These are phyloP conservation scores for Chenopodium album DNA, from an alignment of 148 eudicot species.

Conservation along the genomic window DNA sequence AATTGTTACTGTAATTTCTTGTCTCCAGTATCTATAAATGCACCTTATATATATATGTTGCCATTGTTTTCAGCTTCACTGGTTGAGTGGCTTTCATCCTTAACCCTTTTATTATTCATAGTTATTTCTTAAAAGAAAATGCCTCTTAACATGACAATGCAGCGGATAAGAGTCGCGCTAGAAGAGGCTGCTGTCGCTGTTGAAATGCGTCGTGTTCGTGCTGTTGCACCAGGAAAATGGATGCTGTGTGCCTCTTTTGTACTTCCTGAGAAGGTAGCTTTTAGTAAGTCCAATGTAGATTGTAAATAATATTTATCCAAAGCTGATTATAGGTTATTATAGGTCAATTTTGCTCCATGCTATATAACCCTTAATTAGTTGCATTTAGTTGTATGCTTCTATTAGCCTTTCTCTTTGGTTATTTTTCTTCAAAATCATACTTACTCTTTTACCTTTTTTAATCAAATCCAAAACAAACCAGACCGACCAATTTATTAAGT, in stretches of 20 bases:
- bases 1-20: not conserved
- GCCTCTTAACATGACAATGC: conserved; percentile 17
- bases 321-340: not conserved
- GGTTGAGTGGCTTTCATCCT: not conserved
- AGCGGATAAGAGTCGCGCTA: conserved; percentile 75
- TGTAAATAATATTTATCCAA: conserved; percentile 12
- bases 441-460: not conserved
- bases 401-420: no score
- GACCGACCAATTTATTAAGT: not conserved
- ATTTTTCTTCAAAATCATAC: not conserved
- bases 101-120: no score
- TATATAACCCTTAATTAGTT: not conserved
- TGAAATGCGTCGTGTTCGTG: conserved; percentile 72
- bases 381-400: not conserved
- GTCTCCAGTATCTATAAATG: not conserved
- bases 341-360: not conserved
- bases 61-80: not conserved
- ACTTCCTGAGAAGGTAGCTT: conserved; percentile 73
- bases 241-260: conserved; percentile 91
- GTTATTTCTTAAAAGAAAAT: no score
- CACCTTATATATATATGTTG: not conserved
- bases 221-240: conserved; percentile 96
- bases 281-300: conserved; percentile 22
- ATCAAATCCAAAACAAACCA: not conserved
- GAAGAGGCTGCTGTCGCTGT: conserved; percentile 71